Evolutionary conservation across 2,329 filamentous ascomycete species (phyloP), one percentile per base, ranked within the genome.

Genomic region (Aspergillus novofumigatus): DNA sequence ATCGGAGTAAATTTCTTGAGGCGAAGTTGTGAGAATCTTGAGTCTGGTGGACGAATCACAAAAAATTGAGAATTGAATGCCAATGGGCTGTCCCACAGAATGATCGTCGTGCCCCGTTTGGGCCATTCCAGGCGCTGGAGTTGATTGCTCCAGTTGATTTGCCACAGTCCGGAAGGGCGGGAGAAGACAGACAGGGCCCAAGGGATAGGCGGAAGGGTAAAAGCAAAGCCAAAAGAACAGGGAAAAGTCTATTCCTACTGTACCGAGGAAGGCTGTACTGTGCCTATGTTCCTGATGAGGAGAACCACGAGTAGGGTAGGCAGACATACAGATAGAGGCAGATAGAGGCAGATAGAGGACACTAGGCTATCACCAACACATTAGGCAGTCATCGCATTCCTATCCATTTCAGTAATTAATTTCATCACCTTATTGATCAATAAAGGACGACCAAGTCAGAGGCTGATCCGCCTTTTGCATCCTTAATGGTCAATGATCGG

Each of bases 1-100:
- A 23, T 44, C 8, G 41, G 41, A 44, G 11, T 4, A 11, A 44
- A 9, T 11, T 14, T 11, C 42, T 52, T 47, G 47, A 32, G 50
- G 50, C 25, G 47, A 32, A 54, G 10, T 47, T 47, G 5, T 47
- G 21, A 25, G 21, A 23, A 47, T n/a, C 5, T 26, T 21, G 38
- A 41, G 29, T 45, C 14, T 45, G 23, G 28, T 53, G 51, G 56
- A 56, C 59, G 45, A 61, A 61, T 61, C 41, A 53, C 5, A 51
- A 21, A 14, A 35, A 26, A 25, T 29, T 25, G 49, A 44, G n/a
- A 9, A 10, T 35, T 44, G 4, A 44, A 52, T 42, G 35, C 25
- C 26, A 41, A 25, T 32, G 49, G 53, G 26, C 26, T n/a, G 59
- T 61, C 59, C 59, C 59, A 61, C 57, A 49, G 58, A 56, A 56